Evolutionary conservation across 257 asterid species (phyloP).

Genomic region (Solanum pinnatisectum): DNA sequence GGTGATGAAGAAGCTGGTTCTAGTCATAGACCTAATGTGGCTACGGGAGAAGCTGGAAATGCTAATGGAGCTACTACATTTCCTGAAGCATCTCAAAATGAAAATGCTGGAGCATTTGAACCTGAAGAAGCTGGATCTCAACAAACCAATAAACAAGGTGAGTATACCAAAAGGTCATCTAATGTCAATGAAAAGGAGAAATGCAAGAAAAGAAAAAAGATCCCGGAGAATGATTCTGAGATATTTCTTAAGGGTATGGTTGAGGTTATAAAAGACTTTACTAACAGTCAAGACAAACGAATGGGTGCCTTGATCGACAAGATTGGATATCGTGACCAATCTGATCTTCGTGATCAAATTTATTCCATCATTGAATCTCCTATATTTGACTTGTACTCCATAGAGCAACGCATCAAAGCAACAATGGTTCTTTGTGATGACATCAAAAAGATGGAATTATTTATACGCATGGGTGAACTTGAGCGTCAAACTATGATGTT

Average conservation of each 20-base stretch:
- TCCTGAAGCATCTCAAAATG: not conserved
- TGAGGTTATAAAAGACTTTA: not conserved
- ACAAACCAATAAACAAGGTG: not conserved
- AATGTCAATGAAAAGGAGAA: not conserved
- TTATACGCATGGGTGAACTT: too few relatives aligned
- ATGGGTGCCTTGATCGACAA: too few relatives aligned
- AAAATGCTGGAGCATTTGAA: not conserved
- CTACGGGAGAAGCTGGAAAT: not conserved
- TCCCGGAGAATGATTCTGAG: too few relatives aligned
- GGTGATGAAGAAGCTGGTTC: not conserved
- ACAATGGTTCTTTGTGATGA: too few relatives aligned
- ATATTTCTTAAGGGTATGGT: not conserved
- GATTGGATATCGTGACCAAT: not conserved
- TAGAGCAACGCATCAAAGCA: too few relatives aligned
- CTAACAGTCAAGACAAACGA: too few relatives aligned
- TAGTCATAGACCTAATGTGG: not conserved
- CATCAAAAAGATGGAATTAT: too few relatives aligned
- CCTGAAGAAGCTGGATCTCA: not conserved
- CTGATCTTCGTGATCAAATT: too few relatives aligned
- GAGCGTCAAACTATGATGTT: too few relatives aligned
- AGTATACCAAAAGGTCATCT: not conserved
- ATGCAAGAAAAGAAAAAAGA: not conserved
- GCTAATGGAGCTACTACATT: not conserved
- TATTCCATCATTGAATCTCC: too few relatives aligned
- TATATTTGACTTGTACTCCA: too few relatives aligned